Evolutionary conservation across 495 filamentous ascomycete species (phyloP), one percentile per base, ranked within the genome.

Genomic region (Entonaema liquescens): DNA sequence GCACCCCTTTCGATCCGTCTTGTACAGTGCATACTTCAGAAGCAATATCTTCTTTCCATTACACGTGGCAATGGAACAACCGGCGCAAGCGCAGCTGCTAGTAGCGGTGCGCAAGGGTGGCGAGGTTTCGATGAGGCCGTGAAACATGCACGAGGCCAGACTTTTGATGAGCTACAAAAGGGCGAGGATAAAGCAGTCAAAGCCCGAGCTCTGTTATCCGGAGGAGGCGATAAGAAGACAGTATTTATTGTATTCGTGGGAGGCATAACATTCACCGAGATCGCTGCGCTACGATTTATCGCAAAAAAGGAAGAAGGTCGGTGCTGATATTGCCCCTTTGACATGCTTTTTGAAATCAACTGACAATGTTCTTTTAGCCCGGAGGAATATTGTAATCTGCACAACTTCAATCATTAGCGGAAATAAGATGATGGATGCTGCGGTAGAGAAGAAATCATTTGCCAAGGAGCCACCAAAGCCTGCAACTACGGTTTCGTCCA

Each of bases 181-280:
- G 95, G 94, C 23, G 92, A 97, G 77, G 95, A 98, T 74, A 95
- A 94, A 79, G 94, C 94, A 15, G 89, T 94, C 23, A 92, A 93
- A 68, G 94, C 95, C n/a, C 84, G 93, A 62, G 90, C 93, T 69
- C 89, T 95, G 33, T 80, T 98, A 50, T 90, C 90, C 65, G 91
- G 90, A 17, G 87, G 87, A 54, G 87, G 86, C 15, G 88, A 89
- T 56, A 90, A 90, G 76, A 97, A 93, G 80, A 92, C 91, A 6
- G 92, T 94, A 11, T 90, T 98, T 70, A 90, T 99, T 13, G 95
- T 98, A 76, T 98, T 97, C 81, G 82, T 99, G 62, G 95, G 95
- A 26, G 95, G 95, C 2, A 91, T 98, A 54, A 97, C 91, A 1
- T 97, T 95, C 72, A 96, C 95, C 7, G 95, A 99, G 83, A 95